Evolutionary conservation across 108 stramenopile genomes (phyloP).

Genomic region (Pseudonitzschia delicatissima): DNA sequence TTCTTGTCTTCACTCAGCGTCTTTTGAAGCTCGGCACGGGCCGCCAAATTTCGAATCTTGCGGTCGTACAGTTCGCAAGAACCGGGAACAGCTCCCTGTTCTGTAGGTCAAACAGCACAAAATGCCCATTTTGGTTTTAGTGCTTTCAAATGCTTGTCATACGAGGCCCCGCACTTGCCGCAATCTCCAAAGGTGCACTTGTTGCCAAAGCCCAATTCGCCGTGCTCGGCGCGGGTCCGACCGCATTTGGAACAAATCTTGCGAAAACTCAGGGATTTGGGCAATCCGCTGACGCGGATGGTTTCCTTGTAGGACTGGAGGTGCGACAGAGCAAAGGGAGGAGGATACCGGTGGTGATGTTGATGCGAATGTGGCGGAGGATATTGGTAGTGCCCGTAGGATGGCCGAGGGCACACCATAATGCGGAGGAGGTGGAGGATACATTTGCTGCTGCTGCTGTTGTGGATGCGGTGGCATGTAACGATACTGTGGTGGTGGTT

Average conservation of each 20-base stretch:
- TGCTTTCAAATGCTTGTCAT: constrained; percentile 31
- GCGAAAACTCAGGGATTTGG: constrained; percentile 69
- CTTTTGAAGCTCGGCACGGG: constrained; percentile 60
- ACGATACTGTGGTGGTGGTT: not conserved
- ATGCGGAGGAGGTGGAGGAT: not conserved
- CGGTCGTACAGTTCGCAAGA: constrained; percentile 43
- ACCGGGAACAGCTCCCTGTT: constrained; percentile 56
- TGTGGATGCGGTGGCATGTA: not conserved
- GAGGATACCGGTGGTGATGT: constrained; percentile 4
- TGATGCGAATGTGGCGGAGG: constrained; percentile 3
- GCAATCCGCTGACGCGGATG: constrained; percentile 41
- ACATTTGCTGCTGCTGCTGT: not conserved
- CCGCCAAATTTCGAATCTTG: constrained; percentile 64
- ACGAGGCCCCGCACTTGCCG: constrained; percentile 65
- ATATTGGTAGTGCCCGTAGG: not conserved
- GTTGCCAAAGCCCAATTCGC: constrained; percentile 84
- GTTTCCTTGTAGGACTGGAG: constrained; percentile 32
- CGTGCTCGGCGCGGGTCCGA: constrained; percentile 73
- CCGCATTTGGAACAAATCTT: constrained; percentile 82
- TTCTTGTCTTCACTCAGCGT: constrained; percentile 30
- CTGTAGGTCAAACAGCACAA: constrained; percentile 53
- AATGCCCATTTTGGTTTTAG: constrained; percentile 58
- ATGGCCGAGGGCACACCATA: not conserved
- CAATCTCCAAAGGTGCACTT: constrained; percentile 74
- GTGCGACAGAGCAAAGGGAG: not conserved